Conservation (phyloP, 345 rosid genomes). For the Xanthoceras sorbifolium region DNA sequence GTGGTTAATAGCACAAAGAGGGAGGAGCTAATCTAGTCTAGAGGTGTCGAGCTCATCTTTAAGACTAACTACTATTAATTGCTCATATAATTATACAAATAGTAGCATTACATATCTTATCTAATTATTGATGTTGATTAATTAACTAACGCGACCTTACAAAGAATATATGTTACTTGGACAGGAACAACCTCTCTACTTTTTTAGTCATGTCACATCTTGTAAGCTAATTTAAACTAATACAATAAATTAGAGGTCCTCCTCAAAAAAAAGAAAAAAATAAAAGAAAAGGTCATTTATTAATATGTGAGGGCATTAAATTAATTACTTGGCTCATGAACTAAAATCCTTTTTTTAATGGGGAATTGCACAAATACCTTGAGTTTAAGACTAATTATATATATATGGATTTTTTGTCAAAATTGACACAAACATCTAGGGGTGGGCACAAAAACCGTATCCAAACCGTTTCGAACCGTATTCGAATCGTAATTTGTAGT, state of each 20-base stretch:
- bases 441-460: no score
- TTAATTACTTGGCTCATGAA: background rate
- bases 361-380: no score
- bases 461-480: no score
- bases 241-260: background rate
- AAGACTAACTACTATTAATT: background rate
- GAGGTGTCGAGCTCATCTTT: no score
- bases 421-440: no score
- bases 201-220: conserved; percentile 1
- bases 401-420: no score
- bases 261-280: background rate
- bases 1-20: no score
- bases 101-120: background rate
- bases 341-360: background rate
- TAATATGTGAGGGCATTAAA: background rate
- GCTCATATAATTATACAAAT: background rate
- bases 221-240: background rate
- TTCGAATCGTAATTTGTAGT: no score
- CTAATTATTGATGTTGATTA: conserved; percentile 12
- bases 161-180: background rate
- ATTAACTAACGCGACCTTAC: conserved; percentile 1
- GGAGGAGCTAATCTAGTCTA: no score
- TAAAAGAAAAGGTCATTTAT: background rate
- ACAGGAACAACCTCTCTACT: background rate
- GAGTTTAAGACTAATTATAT: no score